Conservation (phyloP, 2,329 filamentous ascomycete genomes). For the Dothiorella sarmentorum region DNA sequence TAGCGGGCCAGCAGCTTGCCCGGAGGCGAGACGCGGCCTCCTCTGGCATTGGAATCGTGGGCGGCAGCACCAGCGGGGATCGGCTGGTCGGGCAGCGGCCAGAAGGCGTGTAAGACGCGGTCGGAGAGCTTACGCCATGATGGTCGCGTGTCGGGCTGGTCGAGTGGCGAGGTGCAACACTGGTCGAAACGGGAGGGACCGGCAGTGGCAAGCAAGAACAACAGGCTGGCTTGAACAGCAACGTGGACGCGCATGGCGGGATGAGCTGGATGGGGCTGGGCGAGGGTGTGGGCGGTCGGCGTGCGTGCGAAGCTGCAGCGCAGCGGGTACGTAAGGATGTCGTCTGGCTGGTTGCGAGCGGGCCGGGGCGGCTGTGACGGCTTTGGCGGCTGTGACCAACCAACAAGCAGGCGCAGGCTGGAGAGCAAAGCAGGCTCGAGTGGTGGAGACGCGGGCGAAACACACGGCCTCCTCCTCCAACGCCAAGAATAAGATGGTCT, state of each 20-base stretch:
- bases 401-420: not conserved
- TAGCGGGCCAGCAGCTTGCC: conserved; percentile 52
- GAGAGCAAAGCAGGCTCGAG: not conserved
- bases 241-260: conserved; percentile 20
- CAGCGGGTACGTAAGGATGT: conserved; percentile 5
- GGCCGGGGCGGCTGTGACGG: conserved; percentile 3
- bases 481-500: too few relatives aligned
- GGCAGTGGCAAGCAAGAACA: conserved; percentile 29
- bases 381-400: not conserved
- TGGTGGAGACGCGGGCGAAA: not conserved
- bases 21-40: conserved; percentile 19
- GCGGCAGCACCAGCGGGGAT: not conserved
- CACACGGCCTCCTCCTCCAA: not conserved
- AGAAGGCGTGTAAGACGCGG: conserved; percentile 27
- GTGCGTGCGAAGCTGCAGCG: conserved; percentile 6
- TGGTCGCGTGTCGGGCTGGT: conserved; percentile 21
- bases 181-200: conserved; percentile 30
- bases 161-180: conserved; percentile 15
- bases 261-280: not conserved
- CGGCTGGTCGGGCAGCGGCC: not conserved
- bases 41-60: not conserved
- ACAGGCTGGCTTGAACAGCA: conserved; percentile 28
- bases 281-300: not conserved
- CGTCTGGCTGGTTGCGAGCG: not conserved
- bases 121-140: conserved; percentile 40